Evolutionary conservation across 148 eudicot species (phyloP).

Genomic region (Rhododendron vialii): DNA sequence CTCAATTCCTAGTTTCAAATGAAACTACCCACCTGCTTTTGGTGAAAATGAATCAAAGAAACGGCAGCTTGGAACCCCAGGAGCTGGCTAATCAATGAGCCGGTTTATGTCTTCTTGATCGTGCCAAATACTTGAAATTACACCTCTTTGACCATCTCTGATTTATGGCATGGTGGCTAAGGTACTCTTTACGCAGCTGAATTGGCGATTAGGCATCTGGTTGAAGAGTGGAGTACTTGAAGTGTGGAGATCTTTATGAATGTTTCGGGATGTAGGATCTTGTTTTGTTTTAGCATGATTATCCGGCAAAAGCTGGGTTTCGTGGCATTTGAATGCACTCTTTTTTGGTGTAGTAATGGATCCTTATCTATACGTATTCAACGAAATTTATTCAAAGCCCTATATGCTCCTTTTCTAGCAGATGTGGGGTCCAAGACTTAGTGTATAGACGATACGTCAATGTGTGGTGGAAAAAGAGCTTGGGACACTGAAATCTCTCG

Average conservation of each 20-base stretch:
- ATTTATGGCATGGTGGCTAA: slow-evolving; percentile 18
- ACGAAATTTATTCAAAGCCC: not conserved
- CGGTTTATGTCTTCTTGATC: not conserved
- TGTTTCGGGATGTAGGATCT: not conserved
- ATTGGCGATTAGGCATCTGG: not conserved
- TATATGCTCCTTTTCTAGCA: too few species aligned
- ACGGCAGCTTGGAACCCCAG: not conserved
- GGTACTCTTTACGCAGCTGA: not conserved
- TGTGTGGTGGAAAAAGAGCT: too few species aligned
- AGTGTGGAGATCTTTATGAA: not conserved
- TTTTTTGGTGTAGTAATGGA: not conserved
- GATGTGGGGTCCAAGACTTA: too few species aligned
- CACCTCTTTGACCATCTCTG: slow-evolving; percentile 5
- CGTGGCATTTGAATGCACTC: not conserved
- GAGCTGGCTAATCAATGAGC: not conserved
- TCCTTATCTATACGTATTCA: not conserved
- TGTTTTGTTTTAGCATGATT: not conserved
- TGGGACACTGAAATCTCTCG: not conserved
- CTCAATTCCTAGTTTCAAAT: not conserved
- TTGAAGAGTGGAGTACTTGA: not conserved
- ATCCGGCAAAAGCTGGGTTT: not conserved
- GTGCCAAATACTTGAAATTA: not conserved
- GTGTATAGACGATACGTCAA: not conserved
- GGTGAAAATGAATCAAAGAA: not conserved
- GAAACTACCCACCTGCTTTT: not conserved